Evolutionary conservation across 306 rosid genomes (phyloP), one percentile per base, ranked within the genome.

Genomic region (Lithocarpus polystachyus): DNA sequence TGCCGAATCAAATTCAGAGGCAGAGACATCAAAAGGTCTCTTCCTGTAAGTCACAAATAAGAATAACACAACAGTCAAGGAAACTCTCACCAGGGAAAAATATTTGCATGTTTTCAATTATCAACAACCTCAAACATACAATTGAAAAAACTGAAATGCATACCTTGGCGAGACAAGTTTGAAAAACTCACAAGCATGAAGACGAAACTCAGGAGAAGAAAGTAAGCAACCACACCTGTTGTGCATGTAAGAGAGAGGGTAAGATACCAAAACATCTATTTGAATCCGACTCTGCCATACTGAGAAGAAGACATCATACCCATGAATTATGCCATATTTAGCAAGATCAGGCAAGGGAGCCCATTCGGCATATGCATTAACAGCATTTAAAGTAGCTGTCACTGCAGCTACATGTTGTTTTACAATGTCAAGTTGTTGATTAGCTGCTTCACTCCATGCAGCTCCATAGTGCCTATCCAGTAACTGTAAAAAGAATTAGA

Each of bases 331-430:
- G 84, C 98, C 98, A 89, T 85, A 86, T 80, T 91, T 87, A 15
- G 94, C 92, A 79, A 95, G 96, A 88, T 93, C 98, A 3, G 98
- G 88, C 77, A 95, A 81, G 20, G 99, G 98, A 74, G 98, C 99
- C 99, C 99, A 95, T 81, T 95, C 99, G 74, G 98, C 94, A 89
- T 95, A 95, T 68, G 99, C 99, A 74, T 89, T 93, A 65, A 93
- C 64, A 74, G 99, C 97, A 89, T 93, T 91, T 78, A 95, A 83
- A 75, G 89, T 84, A 75, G 97, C 88, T 68, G 90, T 89, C 67
- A 91, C 93, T 28, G 97, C 71, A 18, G 96, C 91, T 72, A 91
- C 98, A 79, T 93, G 98, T 71, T 90, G 93, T 82, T 93, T 93
- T 72, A 93, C 96, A 26, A 83, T 52, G 68, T 91, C 98, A 77